phyloP scores from a whole-genome alignment of 192 early-diverging fungal species.

The Kappamyces sp. region DNA sequence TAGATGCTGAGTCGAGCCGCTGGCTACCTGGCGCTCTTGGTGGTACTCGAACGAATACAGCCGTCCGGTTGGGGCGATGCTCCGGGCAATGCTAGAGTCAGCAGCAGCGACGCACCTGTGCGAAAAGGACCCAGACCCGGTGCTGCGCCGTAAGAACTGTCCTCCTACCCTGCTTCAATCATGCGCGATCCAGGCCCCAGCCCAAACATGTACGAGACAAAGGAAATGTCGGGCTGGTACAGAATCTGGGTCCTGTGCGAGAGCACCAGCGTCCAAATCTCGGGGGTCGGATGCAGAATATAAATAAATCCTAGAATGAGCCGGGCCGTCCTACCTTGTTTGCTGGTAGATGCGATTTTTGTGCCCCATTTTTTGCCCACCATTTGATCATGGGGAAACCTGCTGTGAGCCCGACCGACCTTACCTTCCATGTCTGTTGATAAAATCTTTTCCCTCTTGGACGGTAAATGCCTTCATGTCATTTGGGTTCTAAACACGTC shows the following conservation, averaged over 20 bases:
- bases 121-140: slow-evolving; percentile 95
- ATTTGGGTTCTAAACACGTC: slow-evolving; percentile 51
- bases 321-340: slow-evolving; percentile 46
- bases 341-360: slow-evolving; percentile 42
- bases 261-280: slow-evolving; percentile 87
- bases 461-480: slow-evolving; percentile 62
- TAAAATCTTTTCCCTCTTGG: slow-evolving; percentile 51
- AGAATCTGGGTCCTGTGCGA: slow-evolving; percentile 97
- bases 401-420: neutral
- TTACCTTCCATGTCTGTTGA: slow-evolving; percentile 71
- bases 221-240: slow-evolving; percentile 91
- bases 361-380: slow-evolving; percentile 82
- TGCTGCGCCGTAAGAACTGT: slow-evolving; percentile 38
- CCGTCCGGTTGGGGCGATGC: slow-evolving; percentile 78
- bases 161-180: slow-evolving; percentile 68
- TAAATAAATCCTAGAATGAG: slow-evolving; percentile 68
- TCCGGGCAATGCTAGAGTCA: slow-evolving; percentile 65
- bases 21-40: slow-evolving; percentile 55
- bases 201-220: slow-evolving; percentile 74
- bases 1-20: no score
- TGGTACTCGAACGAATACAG: slow-evolving; percentile 96
- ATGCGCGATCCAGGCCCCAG: slow-evolving; percentile 77
- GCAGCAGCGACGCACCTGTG: slow-evolving; percentile 34
- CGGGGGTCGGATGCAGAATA: slow-evolving; percentile 86
- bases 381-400: slow-evolving; percentile 73